Conservation (phyloP, 139 green algal species). For the Chlorella sp. region DNA sequence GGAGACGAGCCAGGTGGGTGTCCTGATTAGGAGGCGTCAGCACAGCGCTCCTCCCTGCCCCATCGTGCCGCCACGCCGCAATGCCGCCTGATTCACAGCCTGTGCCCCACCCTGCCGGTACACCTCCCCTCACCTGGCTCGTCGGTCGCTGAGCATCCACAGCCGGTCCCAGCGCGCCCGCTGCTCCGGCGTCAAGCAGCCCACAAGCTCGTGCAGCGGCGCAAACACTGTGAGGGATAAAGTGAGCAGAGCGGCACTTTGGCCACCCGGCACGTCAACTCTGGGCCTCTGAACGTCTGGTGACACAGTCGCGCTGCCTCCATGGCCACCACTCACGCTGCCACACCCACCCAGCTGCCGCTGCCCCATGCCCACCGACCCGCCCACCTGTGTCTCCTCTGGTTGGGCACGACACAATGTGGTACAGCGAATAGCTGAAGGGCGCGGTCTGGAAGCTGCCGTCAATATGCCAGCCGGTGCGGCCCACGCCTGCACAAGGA, state of each 20-base stretch:
- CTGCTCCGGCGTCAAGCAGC: constrained; percentile 30
- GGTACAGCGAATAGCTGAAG: constrained; percentile 56
- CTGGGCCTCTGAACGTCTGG: too few relatives aligned
- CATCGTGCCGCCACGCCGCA: too few relatives aligned
- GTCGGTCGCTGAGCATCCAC: constrained; percentile 51
- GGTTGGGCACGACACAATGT: constrained; percentile 39
- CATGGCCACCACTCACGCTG: too few relatives aligned
- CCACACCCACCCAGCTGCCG: too few relatives aligned
- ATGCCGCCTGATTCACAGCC: too few relatives aligned
- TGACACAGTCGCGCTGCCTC: too few relatives aligned
- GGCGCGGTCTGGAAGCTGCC: constrained; percentile 52
- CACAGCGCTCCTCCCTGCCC: too few relatives aligned
- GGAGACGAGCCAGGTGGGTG: too few relatives aligned
- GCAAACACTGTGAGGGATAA: constrained; percentile 41
- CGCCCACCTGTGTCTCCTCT: constrained; percentile 11
- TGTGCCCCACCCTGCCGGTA: too few relatives aligned
- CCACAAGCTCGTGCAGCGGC: constrained; percentile 45
- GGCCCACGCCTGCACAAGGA: constrained; percentile 45
- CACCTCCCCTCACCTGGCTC: too few relatives aligned
- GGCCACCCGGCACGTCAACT: too few relatives aligned
- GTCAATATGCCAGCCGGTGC: constrained; percentile 65
- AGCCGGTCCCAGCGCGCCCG: constrained; percentile 49
- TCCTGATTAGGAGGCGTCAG: too few relatives aligned
- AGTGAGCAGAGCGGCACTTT: not conserved
- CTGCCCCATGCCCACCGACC: not conserved